Percentiles rank a stretch among this genome's conserved stretches.
Evolutionary conservation across 1,284 basidiomycete species (phyloP).

Genomic region (Neolentinus lepideus): DNA sequence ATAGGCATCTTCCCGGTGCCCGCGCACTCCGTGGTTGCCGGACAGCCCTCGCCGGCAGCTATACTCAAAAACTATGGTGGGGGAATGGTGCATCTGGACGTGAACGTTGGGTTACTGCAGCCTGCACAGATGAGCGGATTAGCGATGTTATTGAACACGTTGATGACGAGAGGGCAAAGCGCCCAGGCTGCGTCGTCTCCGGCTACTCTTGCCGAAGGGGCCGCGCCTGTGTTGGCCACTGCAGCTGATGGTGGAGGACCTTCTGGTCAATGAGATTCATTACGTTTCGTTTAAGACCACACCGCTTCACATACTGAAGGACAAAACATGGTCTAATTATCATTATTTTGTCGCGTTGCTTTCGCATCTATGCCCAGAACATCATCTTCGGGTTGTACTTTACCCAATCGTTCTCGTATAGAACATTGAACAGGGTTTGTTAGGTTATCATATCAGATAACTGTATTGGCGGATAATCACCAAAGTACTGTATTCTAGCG

Average conservation of each 20-base stretch:
- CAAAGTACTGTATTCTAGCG: no score
- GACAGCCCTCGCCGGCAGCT: constrained; percentile 58
- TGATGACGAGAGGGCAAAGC: constrained; percentile 22
- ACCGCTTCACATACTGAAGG: no score
- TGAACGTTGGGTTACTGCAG: constrained; percentile 65
- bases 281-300: no score
- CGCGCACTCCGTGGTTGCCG: constrained; percentile 44
- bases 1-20: constrained; percentile 71
- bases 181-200: constrained; percentile 13
- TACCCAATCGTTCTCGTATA: no score
- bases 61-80: constrained; percentile 66
- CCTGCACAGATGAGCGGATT: constrained; percentile 66
- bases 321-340: no score
- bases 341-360: no score
- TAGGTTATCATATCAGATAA: no score
- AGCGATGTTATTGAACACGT: constrained; percentile 59
- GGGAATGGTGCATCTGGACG: constrained; percentile 63
- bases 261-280: neutral
- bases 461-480: no score
- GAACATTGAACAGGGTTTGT: no score
- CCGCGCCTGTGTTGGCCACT: neutral
- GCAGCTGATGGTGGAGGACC: neutral
- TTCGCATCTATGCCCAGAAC: no score
- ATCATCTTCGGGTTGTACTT: no score
- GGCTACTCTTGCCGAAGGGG: neutral